Evolutionary conservation across 805 yeast species (phyloP).

Genomic region (Millerozyma acaciae): DNA sequence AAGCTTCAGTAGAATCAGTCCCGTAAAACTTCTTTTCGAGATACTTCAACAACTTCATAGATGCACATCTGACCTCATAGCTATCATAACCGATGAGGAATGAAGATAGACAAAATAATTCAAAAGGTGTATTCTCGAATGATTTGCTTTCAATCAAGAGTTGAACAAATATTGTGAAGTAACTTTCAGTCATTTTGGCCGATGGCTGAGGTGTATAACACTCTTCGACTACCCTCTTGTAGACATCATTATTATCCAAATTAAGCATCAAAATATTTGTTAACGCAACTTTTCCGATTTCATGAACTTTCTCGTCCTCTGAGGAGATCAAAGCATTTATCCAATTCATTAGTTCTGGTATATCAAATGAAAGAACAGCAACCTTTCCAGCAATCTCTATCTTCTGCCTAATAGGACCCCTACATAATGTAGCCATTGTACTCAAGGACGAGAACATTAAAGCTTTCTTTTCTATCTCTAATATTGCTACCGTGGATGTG

Average conservation of each 20-base stretch:
- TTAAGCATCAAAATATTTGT: conserved; percentile 63
- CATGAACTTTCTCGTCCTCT: conserved; percentile 52
- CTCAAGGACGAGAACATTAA: conserved; percentile 70
- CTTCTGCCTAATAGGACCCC: conserved; percentile 61
- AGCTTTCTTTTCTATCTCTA: conserved; percentile 74
- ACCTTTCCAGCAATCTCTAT: conserved; percentile 44
- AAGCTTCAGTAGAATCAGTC: conserved; percentile 48
- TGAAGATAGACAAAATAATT: conserved; percentile 68
- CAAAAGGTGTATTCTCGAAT: conserved; percentile 52
- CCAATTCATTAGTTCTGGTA: conserved; percentile 71
- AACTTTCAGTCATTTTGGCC: conserved; percentile 55
- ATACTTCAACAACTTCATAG: conserved; percentile 64
- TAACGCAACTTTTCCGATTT: conserved; percentile 68
- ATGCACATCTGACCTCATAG: conserved; percentile 62
- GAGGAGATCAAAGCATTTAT: conserved; percentile 66
- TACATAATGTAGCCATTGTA: conserved; percentile 78
- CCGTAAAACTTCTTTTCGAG: conserved; percentile 51
- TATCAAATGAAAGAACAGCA: conserved; percentile 65
- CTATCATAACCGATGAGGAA: conserved; percentile 77
- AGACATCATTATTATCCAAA: conserved; percentile 47
- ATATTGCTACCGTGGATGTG: conserved; percentile 60
- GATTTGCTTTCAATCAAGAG: conserved; percentile 50
- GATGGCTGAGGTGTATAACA: conserved; percentile 59
- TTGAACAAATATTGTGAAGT: conserved; percentile 68
- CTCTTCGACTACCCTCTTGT: conserved; percentile 59